Conservation (phyloP, 2,329 filamentous ascomycete species). For the Xylariaceae sp. region DNA sequence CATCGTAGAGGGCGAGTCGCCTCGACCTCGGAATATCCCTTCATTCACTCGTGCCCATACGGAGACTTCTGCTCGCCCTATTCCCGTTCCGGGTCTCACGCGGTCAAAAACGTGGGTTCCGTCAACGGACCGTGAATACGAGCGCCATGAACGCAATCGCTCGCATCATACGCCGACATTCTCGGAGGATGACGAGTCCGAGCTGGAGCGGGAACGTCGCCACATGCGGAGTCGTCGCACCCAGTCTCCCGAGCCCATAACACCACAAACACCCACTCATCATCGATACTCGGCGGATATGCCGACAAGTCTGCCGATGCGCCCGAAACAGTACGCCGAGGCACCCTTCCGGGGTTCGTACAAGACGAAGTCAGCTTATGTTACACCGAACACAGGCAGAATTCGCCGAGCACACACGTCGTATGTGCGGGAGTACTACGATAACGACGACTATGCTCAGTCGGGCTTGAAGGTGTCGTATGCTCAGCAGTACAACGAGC, state of each 20-base stretch:
- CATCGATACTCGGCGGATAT: conserved; percentile 13
- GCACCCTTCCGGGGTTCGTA: conserved; percentile 14
- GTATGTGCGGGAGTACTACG: conserved; percentile 20
- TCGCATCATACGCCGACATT: conserved; percentile 11
- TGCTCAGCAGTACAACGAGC: conserved; percentile 9
- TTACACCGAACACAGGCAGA: conserved; percentile 23
- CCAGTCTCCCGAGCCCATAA: conserved; percentile 25
- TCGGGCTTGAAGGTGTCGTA: conserved; percentile 23
- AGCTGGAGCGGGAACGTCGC: conserved; percentile 24
- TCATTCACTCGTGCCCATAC: conserved; percentile 25
- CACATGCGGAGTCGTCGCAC: conserved; percentile 24
- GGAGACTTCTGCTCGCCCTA: conserved; percentile 24
- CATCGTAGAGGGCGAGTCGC: conserved; percentile 20
- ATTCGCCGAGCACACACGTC: conserved; percentile 14
- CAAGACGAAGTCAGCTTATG: conserved; percentile 12
- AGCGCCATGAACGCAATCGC: conserved; percentile 21
- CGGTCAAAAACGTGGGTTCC: conserved; percentile 26
- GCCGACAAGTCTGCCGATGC: conserved; percentile 15
- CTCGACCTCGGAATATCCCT: conserved; percentile 15
- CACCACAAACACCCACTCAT: conserved; percentile 5
- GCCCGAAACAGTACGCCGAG: conserved; percentile 18
- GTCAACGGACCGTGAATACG: conserved; percentile 20
- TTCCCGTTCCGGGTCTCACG: conserved; percentile 15
- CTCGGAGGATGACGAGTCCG: conserved; percentile 25
- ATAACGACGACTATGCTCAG: conserved; percentile 14